Evolutionary conservation across 768 basidiomycete genomes (phyloP), one percentile per base, ranked within the genome.

Genomic region (Cystobasidium ongulense): DNA sequence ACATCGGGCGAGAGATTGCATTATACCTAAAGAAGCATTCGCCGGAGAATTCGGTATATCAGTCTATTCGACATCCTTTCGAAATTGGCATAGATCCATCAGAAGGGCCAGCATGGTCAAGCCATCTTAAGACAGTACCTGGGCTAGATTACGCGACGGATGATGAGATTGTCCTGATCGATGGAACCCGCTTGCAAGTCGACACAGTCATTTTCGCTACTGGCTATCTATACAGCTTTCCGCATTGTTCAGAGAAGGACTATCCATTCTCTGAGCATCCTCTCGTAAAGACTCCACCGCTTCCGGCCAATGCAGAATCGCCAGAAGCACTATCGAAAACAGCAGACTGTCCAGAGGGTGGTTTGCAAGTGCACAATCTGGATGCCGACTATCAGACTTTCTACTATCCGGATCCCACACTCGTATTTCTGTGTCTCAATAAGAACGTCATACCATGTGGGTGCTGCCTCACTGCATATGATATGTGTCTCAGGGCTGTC

Each of bases 131-230:
- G 17, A 43, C 62, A 7, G 63, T 70, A 11, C 67, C 74, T 31
- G 67, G 74, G 10, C 73, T 78, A 31, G 54, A 46, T 11, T 23
- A 57, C 8, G 39, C 75, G 3, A 73, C 70, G 29, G 67, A 46
- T 21, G 61, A 73, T 21, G 29, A 39, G 15, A 79, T 82, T 33
- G 75, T 79, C 54, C 80, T 82, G 59, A 75, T 78, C 21, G 76
- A 80, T 35, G 78, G 78, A 1, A 13, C 65, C 7, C 27, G 39
- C 1, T 57, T 79, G 21, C 66, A 78, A 21, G 77, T 82, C 23
- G 81, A 82, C 31, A 67, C 76, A 0, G 80, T 82, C 68, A 80
- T 83, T 50, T 83, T 80, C 74, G 82, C 82, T 1, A 83, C 82
- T 0, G 82, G 82, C 8, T 83, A 82, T 68, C 77, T 78, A 61